Evolutionary conservation across 2,329 filamentous ascomycete genomes (phyloP), one percentile per base, ranked within the genome.

Genomic region (Aureobasidium pullulans): DNA sequence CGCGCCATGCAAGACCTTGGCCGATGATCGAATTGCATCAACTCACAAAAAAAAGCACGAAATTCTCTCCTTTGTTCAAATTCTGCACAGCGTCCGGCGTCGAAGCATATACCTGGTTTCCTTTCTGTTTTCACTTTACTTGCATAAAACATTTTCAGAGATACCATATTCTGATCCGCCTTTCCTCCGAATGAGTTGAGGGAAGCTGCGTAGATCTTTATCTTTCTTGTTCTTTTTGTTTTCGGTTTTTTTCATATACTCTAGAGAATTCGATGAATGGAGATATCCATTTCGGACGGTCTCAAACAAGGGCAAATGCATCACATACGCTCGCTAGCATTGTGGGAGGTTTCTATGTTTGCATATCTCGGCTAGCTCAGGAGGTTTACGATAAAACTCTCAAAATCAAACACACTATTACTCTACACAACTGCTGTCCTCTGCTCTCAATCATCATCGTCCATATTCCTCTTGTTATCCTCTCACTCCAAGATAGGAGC

Each of bases 111-210:
- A 23, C 15, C 39, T 11, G 50, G 28, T 43, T 34, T 28, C 13
- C 13, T 46, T 46, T 46, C 13, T 37, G 28, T 56, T 15, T 23
- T 42, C 28, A 31, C 28, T 36, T 13, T 23, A 23, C 23, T 46
- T 56, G 52, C 40, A 44, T 37, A 56, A 46, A 56, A 56, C 31
- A 56, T 46, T 56, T 54, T 56, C 50, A 29, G 40, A 56, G 52
- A 56, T 56, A 56, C 52, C 52, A 56, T 46, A 32, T 54, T 56
- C 28, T 23, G 52, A 46, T 56, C 52, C 52, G 52, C 52, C 29
- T 56, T 56, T 56, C 40, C 40, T 56, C 52, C 31, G 16, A 44
- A 44, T 44, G 50, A 36, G 40, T 54, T 13, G 52, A 56, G 52
- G 37, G 23, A 37, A 56, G 40, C 16, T 56, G 52, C 52, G 52